Evolutionary conservation across 2,329 filamentous ascomycete genomes (phyloP), one percentile per base, ranked within the genome.

Genomic region (Fusarium xylarioides): DNA sequence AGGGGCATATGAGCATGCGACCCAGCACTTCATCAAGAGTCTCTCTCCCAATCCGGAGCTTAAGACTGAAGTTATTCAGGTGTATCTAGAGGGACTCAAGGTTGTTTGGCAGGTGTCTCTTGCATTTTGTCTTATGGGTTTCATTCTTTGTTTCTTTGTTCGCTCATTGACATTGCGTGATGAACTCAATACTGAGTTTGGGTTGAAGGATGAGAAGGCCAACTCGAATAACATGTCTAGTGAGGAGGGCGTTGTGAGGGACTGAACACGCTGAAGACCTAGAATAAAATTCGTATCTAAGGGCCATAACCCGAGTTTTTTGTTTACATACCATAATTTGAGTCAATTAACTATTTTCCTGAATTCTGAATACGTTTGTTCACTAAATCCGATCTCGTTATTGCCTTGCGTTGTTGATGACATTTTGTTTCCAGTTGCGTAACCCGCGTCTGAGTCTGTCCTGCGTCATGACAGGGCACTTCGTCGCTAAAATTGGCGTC

Each of bases 1-100:
- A 11, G 49, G 68, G 2, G 78, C 57, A 14, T 81, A 81, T 55
- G 69, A 70, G 35, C 55, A 68, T 21, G 80, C 78, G 2, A 77
- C 75, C 9, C 56, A 63, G 5, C 58, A 56, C 2, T 80, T 79
- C n/a, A 16, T 69, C 15, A 38, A 46, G 23, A 57, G 49, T 5
- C 42, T 69, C 8, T 32, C 42, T 16, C n/a, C 47, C 12, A 54
- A 16, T 9, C 32, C 56, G 11, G 23, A 21, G 35, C 78, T 52
- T 8, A 70, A 46, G 38, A 63, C 44, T 9, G 37, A 79, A 66
- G 73, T 80, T 1, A 59, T 79, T 12, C 26, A 61, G 11, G 57
- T 73, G 11, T 67, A 56, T 15, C 72, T 77, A 5, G 61, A 76
- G 10, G 52, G 50, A 3, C 34, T 62, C 10, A 46, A 57, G 26